Evolutionary conservation across 805 yeast species (phyloP), one percentile per base, ranked within the genome.

Genomic region (Schwanniomyces vanrijiae): DNA sequence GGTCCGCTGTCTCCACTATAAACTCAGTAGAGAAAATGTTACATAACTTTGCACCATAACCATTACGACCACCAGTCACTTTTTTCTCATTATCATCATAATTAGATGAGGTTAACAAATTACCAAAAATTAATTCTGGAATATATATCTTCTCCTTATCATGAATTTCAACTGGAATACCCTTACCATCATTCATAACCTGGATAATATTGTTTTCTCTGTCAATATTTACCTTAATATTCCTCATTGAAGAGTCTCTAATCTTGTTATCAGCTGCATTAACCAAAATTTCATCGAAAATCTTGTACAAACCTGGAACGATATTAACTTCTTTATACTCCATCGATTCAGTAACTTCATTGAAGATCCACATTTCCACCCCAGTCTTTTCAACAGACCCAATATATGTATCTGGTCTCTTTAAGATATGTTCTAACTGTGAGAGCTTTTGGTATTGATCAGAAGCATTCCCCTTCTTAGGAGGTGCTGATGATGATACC

Each of bases 201-300:
- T 83, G 82, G 38, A 94, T 88, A 16, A 79, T 60, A 61, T 90
- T 90, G 43, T 77, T 75, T 49, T 85, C 96, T 3, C 84, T 75
- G 56, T 88, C 85, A 47, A 94, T 89, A 34, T 70, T 77, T n/a
- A 94, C 98, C 47, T 83, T 88, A 51, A 94, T 81, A 56, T 79
- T 82, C 55, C 83, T 87, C 99, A 94, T 94, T 8, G 78, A 55
- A 1, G 96, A 90, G 63, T 94, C 99, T 56, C 98, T 82, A 50
- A 92, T 92, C 71, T 94, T 94, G 74, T 94, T 94, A 69, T 94
- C 99, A 11, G 99, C 99, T 5, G 99, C 98, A 66, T 94, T 94
- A 45, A 94, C 99, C 51, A 94, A 73, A 48, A 94, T 91, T 70
- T 94, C 99, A 66, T 94, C 99, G 64, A 94, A 94, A 46, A 94